A percentile compares a stretch with the other conserved stretches of the same genome.
Evolutionary conservation across 768 basidiomycete genomes (phyloP).

Genomic region (Gautieria morchelliformis): DNA sequence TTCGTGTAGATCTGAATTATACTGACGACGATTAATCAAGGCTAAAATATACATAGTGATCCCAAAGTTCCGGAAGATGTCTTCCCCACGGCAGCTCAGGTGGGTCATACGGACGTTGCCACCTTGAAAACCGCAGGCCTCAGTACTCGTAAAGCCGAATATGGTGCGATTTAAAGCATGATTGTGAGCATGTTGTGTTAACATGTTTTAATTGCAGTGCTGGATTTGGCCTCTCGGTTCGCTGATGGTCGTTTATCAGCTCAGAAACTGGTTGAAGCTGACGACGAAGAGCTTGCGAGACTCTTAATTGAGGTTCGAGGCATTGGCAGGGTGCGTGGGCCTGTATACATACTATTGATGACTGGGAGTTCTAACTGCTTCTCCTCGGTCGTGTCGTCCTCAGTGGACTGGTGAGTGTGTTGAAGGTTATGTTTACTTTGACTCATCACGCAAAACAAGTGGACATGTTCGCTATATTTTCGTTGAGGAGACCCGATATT

Average conservation of each 20-base stretch:
- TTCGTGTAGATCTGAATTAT: neutral
- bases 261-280: slow-evolving; percentile 54
- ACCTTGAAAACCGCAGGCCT: slow-evolving; percentile 66
- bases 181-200: neutral
- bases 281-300: slow-evolving; percentile 67
- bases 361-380: neutral
- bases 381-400: neutral
- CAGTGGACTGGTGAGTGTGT: slow-evolving; percentile 51
- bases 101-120: slow-evolving; percentile 47
- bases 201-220: slow-evolving; percentile 35
- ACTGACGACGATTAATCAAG: neutral
- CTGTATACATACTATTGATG: neutral
- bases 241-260: slow-evolving; percentile 72
- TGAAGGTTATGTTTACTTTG: slow-evolving; percentile 1
- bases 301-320: slow-evolving; percentile 73
- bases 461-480: slow-evolving; percentile 93
- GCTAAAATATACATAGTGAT: neutral
- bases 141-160: slow-evolving; percentile 82
- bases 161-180: slow-evolving; percentile 39
- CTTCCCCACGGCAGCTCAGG: slow-evolving; percentile 68
- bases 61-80: slow-evolving; percentile 21
- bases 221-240: slow-evolving; percentile 72
- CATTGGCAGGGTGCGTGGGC: slow-evolving; percentile 53
- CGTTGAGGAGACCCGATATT: slow-evolving; percentile 74
- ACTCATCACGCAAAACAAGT: slow-evolving; percentile 31